Evolutionary conservation across 148 eudicot genomes (phyloP), one percentile per base, ranked within the genome.

Genomic region (Rhododendron simsii): DNA sequence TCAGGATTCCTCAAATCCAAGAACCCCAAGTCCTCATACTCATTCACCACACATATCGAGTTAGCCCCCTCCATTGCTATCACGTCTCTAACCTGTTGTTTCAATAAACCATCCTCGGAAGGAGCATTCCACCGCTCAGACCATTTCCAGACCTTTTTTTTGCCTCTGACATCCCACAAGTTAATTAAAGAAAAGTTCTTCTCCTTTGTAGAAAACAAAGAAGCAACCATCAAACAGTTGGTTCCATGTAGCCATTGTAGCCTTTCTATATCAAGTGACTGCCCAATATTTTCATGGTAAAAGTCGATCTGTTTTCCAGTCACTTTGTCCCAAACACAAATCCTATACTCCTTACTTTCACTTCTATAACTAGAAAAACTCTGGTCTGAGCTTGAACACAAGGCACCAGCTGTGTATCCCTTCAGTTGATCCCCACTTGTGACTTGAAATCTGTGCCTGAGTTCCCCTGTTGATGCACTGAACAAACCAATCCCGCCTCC

Each of bases 401-500:
- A 37, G 0, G 99, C 99, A 2, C 97, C 99, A 0, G 94, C 99
- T 0, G 95, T 94, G 81, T 90, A 95, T 82, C 94, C 92, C 91
- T 95, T 96, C 74, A 85, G 67, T 33, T 89, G 93, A 88, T 84
- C 79, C 0, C 89, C 1, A 47, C 95, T 83, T 96, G 96, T 13
- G 75, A 96, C 92, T 33, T 82, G 89, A 76, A 92, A 95, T 35
- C 84, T 89, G 28, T 91, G 89, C 39, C 90, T 86, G 2, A 93
- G 86, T 33, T 87, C 91, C 89, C 98, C 97, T 0, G 84, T 84
- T 0, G 89, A 84, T 11, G 92, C 87, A n/a, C 83, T 86, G 86
- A 96, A 95, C 75, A 96, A 73, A 4, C 92, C 97, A 90, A 96
- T 91, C 0, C 99, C 99, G 3, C 95, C 98, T 1, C 90, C 94